phyloP scores from a whole-genome alignment of 208 protist genomes.

The Plasmodiophora brassicae region DNA sequence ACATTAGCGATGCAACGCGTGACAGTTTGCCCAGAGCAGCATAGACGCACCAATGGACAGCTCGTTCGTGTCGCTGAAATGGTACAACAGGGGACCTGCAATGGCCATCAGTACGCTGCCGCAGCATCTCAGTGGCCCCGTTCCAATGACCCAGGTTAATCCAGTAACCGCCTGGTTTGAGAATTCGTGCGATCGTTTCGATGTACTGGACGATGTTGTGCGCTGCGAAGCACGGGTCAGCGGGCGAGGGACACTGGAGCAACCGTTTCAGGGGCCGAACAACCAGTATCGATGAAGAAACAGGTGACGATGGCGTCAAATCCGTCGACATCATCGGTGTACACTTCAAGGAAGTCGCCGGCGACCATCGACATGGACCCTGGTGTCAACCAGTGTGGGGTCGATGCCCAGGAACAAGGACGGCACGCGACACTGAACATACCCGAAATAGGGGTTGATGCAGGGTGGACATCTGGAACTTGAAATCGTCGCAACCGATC shows the following conservation, averaged over 20 bases:
- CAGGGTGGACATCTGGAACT: constrained; percentile 80
- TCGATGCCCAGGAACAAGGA: too few species aligned
- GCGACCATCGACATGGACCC: constrained; percentile 83
- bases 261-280: neutral
- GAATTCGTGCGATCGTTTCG: constrained; percentile 66
- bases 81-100: constrained; percentile 82
- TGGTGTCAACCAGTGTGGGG: too few species aligned
- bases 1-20: neutral
- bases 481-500: constrained; percentile 77
- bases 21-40: neutral
- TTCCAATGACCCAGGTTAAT: constrained; percentile 72
- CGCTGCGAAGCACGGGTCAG: constrained; percentile 49
- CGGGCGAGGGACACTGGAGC: neutral
- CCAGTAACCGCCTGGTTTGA: constrained; percentile 78
- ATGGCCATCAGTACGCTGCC: neutral
- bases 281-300: constrained; percentile 90
- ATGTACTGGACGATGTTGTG: constrained; percentile 91
- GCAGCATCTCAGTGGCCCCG: neutral
- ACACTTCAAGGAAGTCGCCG: constrained; percentile 91
- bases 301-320: constrained; percentile 85
- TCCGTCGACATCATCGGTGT: constrained; percentile 69
- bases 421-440: too few species aligned
- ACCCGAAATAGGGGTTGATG: constrained; percentile 52
- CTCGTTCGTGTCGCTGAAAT: constrained; percentile 74
- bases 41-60: constrained; percentile 36